These are phyloP conservation scores for Colletotrichum viniferum DNA, from an alignment of 2,329 filamentous ascomycete species.

Conservation along the genomic window DNA sequence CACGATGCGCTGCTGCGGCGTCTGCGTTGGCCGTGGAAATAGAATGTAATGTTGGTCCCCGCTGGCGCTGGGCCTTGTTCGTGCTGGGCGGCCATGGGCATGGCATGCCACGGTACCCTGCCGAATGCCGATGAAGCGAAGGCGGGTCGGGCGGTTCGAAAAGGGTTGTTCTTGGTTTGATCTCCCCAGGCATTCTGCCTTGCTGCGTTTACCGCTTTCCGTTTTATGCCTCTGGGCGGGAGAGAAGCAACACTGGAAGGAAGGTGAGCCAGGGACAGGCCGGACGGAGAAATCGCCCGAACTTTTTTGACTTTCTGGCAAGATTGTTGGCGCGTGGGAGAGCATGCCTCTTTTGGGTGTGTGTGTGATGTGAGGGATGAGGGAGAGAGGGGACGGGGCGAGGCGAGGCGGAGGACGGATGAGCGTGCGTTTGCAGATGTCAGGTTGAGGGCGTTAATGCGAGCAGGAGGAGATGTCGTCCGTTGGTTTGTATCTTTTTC, in stretches of 20 bases:
- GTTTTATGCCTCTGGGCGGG: background rate
- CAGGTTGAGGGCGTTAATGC: background rate
- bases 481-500: background rate
- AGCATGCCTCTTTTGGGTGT: background rate
- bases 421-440: slow-evolving; percentile 11
- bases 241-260: background rate
- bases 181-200: background rate
- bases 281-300: background rate
- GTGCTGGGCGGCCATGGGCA: background rate
- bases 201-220: background rate
- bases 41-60: background rate
- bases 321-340: background rate
- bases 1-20: background rate
- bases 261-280: background rate
- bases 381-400: background rate
- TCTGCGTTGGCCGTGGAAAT: background rate
- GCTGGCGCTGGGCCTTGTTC: background rate
- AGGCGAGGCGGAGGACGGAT: background rate
- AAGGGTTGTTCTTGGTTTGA: background rate
- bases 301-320: background rate
- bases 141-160: background rate
- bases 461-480: background rate
- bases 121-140: slow-evolving; percentile 12
- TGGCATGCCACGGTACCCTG: background rate
- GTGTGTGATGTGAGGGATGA: background rate